Base-by-base conservation (phyloP, 2,329 filamentous ascomycete species). In the Diaporthe capsici region DNA sequence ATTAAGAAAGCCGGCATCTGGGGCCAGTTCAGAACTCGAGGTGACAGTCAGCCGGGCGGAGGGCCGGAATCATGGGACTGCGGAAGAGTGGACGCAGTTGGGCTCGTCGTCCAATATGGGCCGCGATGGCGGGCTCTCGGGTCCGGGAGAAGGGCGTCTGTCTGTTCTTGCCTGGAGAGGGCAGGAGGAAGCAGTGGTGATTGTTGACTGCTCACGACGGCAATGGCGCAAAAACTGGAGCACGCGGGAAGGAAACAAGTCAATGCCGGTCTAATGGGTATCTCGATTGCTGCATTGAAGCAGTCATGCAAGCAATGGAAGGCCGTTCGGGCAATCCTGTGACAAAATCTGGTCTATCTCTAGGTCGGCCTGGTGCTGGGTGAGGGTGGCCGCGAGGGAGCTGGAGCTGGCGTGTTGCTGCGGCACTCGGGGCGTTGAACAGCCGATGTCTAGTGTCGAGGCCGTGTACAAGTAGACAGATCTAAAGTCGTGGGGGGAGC, bases 191-290 rank as follows among this genome's bases (percentile, higher is more conserved):
- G 42, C 44, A 68, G 63, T 74, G 63, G 47, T 12, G 73, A 31
- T 71, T n/a, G 53, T 42, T 44, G 63, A 44, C 49, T 60, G n/a
- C 65, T 61, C 55, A 71, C 63, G 55, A 63, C 53, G 58, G 73
- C 34, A 57, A 75, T 17, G 42, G 55, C 44, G 65, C 28, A 53
- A 47, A 71, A 71, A 51, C 49, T 39, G 49, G 20, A 44, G 53
- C 44, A 42, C 47, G 31, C 55, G 57, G 42, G 42, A 53, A 53
- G 42, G 25, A 75, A 31, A 58, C 57, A 71, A 53, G 73, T 70
- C 73, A 71, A 71, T 71, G 67, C 42, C 63, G 34, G 73, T 71
- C 65, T 75, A 61, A 61, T 53, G 73, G 55, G 65, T 47, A 44
- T 71, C 55, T 61, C 58, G 68, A 67, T 44, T 72, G 73, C 39